A percentile compares a stretch with the other conserved stretches of the same genome.
Conservation (phyloP, 768 basidiomycete species). For the Pulveroboletus sp. region DNA sequence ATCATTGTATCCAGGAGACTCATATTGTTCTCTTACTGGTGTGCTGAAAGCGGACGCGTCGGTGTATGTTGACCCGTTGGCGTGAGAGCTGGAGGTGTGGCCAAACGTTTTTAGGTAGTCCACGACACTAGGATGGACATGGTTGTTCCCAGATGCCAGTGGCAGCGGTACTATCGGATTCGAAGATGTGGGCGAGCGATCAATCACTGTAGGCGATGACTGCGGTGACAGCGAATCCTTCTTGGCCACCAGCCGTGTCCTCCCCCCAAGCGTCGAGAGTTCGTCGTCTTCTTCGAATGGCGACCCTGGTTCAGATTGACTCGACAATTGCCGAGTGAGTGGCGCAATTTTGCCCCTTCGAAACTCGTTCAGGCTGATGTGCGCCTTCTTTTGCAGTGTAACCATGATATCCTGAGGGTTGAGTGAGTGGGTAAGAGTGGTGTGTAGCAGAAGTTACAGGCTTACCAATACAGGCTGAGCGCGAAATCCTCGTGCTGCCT, state of each 20-base stretch:
- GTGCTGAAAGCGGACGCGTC: conserved; percentile 24
- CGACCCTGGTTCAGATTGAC: conserved; percentile 37
- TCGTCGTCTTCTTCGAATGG: conserved; percentile 57
- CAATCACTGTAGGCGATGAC: conserved; percentile 37
- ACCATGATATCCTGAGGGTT: conserved; percentile 55
- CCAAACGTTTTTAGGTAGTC: conserved; percentile 67
- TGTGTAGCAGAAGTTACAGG: background rate
- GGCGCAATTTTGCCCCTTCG: conserved; percentile 52
- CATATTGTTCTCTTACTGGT: conserved; percentile 24
- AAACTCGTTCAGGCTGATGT: conserved; percentile 58
- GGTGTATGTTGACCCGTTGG: conserved; percentile 20
- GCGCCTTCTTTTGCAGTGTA: conserved; percentile 59
- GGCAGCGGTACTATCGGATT: conserved; percentile 73
- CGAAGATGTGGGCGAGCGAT: conserved; percentile 65
- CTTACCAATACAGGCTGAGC: conserved; percentile 62
- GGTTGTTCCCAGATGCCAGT: conserved; percentile 45
- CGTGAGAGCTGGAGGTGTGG: conserved; percentile 20
- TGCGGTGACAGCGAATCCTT: conserved; percentile 54
- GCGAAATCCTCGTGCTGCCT: conserved; percentile 59
- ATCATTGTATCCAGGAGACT: conserved; percentile 19
- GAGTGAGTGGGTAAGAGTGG: conserved; percentile 9
- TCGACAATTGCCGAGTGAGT: conserved; percentile 31
- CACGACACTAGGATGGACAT: conserved; percentile 58
- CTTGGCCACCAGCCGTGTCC: conserved; percentile 59
- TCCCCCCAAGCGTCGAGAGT: conserved; percentile 58